phyloP scores from a whole-genome alignment of 2,329 filamentous ascomycete genomes.

The Fusarium staphyleae region DNA sequence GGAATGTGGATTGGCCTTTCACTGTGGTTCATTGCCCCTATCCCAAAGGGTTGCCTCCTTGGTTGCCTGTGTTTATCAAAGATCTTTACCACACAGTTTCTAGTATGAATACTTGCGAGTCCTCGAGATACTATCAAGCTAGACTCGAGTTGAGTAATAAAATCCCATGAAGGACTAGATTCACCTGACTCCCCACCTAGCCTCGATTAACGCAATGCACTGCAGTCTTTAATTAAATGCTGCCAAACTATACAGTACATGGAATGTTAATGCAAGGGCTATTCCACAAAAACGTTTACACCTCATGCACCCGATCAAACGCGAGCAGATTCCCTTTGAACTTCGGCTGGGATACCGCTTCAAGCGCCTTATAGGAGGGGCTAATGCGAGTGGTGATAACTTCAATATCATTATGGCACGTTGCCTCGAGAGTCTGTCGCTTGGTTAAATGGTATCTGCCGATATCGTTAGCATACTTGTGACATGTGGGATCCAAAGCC shows the following conservation, averaged over 20 bases:
- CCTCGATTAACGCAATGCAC: constrained; percentile 2
- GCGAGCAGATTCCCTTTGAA: constrained; percentile 16
- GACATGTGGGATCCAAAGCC: no score
- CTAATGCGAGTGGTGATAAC: not conserved
- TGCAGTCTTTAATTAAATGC: constrained; percentile 19
- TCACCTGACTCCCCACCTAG: no score
- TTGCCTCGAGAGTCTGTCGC: constrained; percentile 7
- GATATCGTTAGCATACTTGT: constrained; percentile 5
- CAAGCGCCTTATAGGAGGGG: constrained; percentile 4
- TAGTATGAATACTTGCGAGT: constrained; percentile 9
- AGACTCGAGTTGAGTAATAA: constrained; percentile 7
- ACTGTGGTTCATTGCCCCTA: no score
- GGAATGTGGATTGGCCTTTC: constrained; percentile 23
- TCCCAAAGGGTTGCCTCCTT: no score
- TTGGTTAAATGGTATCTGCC: constrained; percentile 1
- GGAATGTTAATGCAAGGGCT: constrained; percentile 1
- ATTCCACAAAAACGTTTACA: not conserved
- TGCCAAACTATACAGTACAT: constrained; percentile 4
- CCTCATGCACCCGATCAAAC: constrained; percentile 13
- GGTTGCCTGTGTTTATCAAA: no score
- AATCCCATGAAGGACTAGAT: no score
- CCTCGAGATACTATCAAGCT: constrained; percentile 7
- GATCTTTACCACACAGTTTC: constrained; percentile 12
- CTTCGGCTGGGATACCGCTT: constrained; percentile 4
- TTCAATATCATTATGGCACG: not conserved